These are phyloP conservation scores for Pythium coloratum DNA, from an alignment of 352 stramenopile genomes.

Conservation along the genomic window DNA sequence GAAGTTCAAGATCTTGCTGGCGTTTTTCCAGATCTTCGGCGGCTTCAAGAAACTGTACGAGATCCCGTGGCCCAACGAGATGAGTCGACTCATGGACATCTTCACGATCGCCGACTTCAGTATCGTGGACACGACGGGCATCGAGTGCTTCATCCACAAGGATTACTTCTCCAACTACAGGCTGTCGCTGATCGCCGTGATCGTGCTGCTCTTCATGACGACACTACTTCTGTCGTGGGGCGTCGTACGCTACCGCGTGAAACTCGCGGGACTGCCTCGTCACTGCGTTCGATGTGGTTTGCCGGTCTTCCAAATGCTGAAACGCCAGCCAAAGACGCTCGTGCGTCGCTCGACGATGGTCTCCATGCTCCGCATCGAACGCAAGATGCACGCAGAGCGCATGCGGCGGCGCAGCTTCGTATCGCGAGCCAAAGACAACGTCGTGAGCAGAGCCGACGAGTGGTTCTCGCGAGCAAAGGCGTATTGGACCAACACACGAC, in stretches of 20 bases:
- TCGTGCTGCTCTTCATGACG: slow-evolving; percentile 40
- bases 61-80: slow-evolving; percentile 60
- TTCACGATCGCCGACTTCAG: slow-evolving; percentile 73
- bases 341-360: slow-evolving; percentile 39
- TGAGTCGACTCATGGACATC: slow-evolving; percentile 64
- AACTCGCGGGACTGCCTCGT: slow-evolving; percentile 49
- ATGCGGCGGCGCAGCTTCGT: slow-evolving; percentile 24
- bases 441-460: slow-evolving; percentile 18
- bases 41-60: slow-evolving; percentile 77
- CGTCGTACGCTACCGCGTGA: slow-evolving; percentile 55
- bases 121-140: slow-evolving; percentile 58
- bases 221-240: slow-evolving; percentile 48
- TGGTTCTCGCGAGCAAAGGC: slow-evolving; percentile 9
- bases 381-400: slow-evolving; percentile 25
- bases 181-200: slow-evolving; percentile 39
- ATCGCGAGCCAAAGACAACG: slow-evolving; percentile 30
- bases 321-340: slow-evolving; percentile 30
- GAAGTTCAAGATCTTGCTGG: slow-evolving; percentile 80
- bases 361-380: slow-evolving; percentile 44
- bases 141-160: slow-evolving; percentile 64
- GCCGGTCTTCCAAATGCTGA: slow-evolving; percentile 52
- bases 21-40: slow-evolving; percentile 76
- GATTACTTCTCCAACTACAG: slow-evolving; percentile 74
- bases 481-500: slow-evolving; percentile 27
- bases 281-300: slow-evolving; percentile 62